Conservation (phyloP, 1,139 yeast genomes). For the Petasospora fabianii region DNA sequence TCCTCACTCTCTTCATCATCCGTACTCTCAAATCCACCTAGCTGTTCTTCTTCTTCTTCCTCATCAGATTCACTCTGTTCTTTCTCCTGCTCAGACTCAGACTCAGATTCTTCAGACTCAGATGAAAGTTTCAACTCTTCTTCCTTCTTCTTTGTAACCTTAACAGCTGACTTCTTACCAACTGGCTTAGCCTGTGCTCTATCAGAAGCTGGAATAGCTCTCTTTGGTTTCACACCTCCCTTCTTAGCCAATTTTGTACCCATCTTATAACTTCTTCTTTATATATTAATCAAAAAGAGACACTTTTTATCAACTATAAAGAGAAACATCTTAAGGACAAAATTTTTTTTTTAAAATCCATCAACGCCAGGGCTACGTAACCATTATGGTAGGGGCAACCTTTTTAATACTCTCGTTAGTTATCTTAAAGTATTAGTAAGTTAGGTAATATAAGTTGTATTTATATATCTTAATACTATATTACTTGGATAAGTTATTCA, state of each 20-base stretch:
- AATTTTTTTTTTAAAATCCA: background rate
- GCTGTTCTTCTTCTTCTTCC: conserved; percentile 27
- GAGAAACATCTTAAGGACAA: background rate
- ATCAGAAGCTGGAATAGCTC: conserved; percentile 9
- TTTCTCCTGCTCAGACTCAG: conserved; percentile 20
- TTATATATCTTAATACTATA: no score
- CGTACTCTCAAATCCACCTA: conserved; percentile 32
- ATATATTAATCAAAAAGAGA: background rate
- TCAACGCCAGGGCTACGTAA: background rate
- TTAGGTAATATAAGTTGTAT: no score
- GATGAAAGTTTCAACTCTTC: conserved; percentile 13
- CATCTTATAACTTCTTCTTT: background rate
- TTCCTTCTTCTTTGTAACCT: conserved; percentile 13
- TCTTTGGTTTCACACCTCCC: conserved; percentile 17
- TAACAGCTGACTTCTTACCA: conserved; percentile 9
- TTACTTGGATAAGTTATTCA: no score
- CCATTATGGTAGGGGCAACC: conserved; percentile 1
- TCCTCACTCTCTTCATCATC: conserved; percentile 18
- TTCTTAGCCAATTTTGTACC: conserved; percentile 7
- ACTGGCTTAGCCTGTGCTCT: conserved; percentile 17
- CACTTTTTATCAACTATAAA: background rate
- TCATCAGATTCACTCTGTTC: conserved; percentile 27
- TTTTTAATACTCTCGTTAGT: no score
- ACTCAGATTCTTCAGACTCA: conserved; percentile 26
- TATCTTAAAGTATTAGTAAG: no score